Percentiles rank a stretch among this genome's conserved stretches.
phyloP scores from a whole-genome alignment of 257 asterid genomes.

The Primulina eburnea region DNA sequence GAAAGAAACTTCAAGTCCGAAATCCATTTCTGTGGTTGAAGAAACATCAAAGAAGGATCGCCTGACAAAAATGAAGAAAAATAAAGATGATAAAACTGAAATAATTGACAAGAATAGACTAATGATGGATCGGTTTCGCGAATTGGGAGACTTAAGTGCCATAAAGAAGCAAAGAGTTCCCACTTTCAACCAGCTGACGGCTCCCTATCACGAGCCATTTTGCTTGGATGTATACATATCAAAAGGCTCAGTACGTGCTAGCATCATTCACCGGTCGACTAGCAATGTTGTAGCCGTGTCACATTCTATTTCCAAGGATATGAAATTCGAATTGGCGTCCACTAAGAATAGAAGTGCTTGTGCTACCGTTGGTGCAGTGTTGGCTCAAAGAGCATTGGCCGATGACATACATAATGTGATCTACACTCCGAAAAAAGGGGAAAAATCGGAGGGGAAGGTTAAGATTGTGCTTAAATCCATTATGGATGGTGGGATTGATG shows the following conservation, averaged over 20 bases:
- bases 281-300: conserved; percentile 83
- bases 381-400: conserved; percentile 78
- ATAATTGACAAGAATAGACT: conserved; percentile 8
- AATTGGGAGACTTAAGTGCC: conserved; percentile 26
- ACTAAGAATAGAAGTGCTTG: conserved; percentile 67
- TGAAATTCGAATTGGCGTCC: conserved; percentile 74
- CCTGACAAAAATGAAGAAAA: conserved; percentile 31
- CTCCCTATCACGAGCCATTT: conserved; percentile 81
- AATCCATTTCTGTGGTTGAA: conserved; percentile 21
- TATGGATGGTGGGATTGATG: conserved; percentile 57
- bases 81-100: conserved; percentile 13
- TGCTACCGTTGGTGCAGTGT: conserved; percentile 52
- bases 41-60: conserved; percentile 30
- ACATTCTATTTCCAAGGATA: conserved; percentile 83
- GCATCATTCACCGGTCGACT: conserved; percentile 79
- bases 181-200: conserved; percentile 76
- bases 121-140: conserved; percentile 24
- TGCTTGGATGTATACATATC: conserved; percentile 73
- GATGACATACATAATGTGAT: conserved; percentile 78
- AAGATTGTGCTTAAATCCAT: conserved; percentile 64
- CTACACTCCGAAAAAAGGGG: conserved; percentile 75
- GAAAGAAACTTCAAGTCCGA: conserved; percentile 21
- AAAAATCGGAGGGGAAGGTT: conserved; percentile 67
- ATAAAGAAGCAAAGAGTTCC: conserved; percentile 49
- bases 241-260: conserved; percentile 70